Evolutionary conservation across 176 grass and related monocot genomes (phyloP), one percentile per base, ranked within the genome.

Genomic region (Olyra latifolia): DNA sequence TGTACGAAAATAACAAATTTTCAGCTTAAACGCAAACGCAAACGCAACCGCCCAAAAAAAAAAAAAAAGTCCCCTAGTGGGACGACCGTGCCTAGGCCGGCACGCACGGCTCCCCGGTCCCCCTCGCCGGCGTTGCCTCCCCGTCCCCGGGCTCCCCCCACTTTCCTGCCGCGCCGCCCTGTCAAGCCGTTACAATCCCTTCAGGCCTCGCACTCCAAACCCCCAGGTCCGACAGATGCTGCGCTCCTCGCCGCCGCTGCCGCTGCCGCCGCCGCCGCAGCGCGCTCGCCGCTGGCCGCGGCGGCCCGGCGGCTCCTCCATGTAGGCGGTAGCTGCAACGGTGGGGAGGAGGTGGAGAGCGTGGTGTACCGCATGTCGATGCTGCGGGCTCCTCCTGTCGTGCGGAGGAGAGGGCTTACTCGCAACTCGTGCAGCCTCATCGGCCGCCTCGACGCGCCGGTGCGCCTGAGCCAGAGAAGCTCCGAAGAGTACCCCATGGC

Each of bases 341-440:
- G 29, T 4, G 74, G 42, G 47, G 78, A 80, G 27, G 69, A 71
- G n/a, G 62, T 1, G 28, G 80, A 86, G 78, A 90, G 87, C 77
- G 19, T 87, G 38, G 54, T 16, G 6, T 90, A 88, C 58, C 77
- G 41, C 78, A 89, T 78, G 80, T 93, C 84, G 38, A 90, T 88
- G 91, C 78, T 93, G 54, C 88, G 64, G 41, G 46, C 73, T 27
- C 82, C 88, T 2, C 56, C 74, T n/a, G 56, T 48, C 16, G 55
- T 75, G 47, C 14, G 4, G 10, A 68, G 14, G 54, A 5, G 0
- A 11, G 20, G 7, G 39, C 13, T 85, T 24, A 59, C 1, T 14
- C 8, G 12, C 25, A 87, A 85, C 67, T 93, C 82, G 32, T 90
- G 91, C 82, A 88, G 78, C 62, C 67, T 93, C 82, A 86, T 88